Conservation (phyloP, 129 eudicot genomes). For the Chrysanthemum seticuspe region DNA sequence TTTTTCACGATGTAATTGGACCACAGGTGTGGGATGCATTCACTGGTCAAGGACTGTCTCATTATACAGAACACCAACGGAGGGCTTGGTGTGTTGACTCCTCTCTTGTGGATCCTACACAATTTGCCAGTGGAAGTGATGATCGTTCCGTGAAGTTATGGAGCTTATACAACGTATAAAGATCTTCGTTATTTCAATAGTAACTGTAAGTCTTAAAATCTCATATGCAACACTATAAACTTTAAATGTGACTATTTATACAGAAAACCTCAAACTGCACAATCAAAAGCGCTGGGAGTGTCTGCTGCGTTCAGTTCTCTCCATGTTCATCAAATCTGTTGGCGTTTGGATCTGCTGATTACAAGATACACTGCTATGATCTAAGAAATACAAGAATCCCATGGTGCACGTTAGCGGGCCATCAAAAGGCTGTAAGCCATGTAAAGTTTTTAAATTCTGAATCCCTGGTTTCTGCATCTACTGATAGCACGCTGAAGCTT, state of each 20-base stretch:
- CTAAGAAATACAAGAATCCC: conserved; percentile 51
- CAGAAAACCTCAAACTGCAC: conserved; percentile 14
- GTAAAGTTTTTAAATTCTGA: conserved; percentile 55
- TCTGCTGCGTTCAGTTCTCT: conserved; percentile 74
- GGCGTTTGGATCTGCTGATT: conserved; percentile 60
- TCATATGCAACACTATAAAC: too few species aligned
- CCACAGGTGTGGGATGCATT: conserved; percentile 61
- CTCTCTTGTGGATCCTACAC: conserved; percentile 56
- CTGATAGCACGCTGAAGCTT: conserved; percentile 62
- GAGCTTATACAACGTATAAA: conserved; percentile 51
- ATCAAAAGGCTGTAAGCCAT: conserved; percentile 57
- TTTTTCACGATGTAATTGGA: neutral
- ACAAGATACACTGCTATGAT: conserved; percentile 58
- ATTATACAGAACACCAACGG: conserved; percentile 42
- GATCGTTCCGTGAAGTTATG: conserved; percentile 60
- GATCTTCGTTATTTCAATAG: too few species aligned
- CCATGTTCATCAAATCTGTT: conserved; percentile 45
- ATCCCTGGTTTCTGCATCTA: conserved; percentile 71
- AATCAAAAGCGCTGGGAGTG: conserved; percentile 39
- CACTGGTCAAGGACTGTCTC: conserved; percentile 42
- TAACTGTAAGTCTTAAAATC: too few species aligned
- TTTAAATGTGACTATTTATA: too few species aligned
- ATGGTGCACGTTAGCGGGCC: conserved; percentile 59
- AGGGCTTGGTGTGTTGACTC: conserved; percentile 80
- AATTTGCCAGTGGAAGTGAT: conserved; percentile 63